Evolutionary conservation across 805 yeast species (phyloP), one percentile per base, ranked within the genome.

Genomic region (Candida parachauliodes): DNA sequence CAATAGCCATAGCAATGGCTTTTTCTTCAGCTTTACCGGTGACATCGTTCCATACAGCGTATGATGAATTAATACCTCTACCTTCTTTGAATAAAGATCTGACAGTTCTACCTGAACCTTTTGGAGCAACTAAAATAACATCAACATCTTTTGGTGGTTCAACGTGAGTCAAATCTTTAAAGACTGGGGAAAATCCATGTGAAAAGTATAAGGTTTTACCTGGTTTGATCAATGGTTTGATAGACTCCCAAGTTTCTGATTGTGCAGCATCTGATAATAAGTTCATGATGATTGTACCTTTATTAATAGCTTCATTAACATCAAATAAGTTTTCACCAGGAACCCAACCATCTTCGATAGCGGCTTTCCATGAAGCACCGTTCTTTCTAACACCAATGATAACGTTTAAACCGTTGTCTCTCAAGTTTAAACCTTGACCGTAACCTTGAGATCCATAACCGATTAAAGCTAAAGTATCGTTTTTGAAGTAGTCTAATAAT

Each of bases 361-460:
- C 98, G 55, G 96, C 95, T 77, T 91, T 91, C 98, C 98, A 93
- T 42, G 98, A 93, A 52, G 96, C 93, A 78, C 98, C 98, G 65
- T 87, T 72, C 79, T 93, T 88, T 74, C 98, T 82, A 59, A 93
- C 98, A 81, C 98, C 98, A 55, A 93, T 77, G 66, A 93, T 86
- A 56, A 91, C 98, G 69, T 91, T 91, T 62, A 93, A 71, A 71
- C 98, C 98, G 62, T 93, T 91, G 79, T 93, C 98, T 76, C 98
- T 87, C 76, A 94, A 76, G 88, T 93, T 93, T 58, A 93, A 81
- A 73, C 97, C 98, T 78, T 93, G 98, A 67, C 98, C 98, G 79
- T 93, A 91, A 79, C 98, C 98, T 77, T 93, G 98, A 52, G 98
- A 91, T 65, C 98, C 98, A 82, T 93, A 93, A 72, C 98, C 98